A percentile compares a stretch with the other conserved stretches of the same genome.
Evolutionary conservation across 257 asterid species (phyloP).

Genomic region (Primulina tabacum): DNA sequence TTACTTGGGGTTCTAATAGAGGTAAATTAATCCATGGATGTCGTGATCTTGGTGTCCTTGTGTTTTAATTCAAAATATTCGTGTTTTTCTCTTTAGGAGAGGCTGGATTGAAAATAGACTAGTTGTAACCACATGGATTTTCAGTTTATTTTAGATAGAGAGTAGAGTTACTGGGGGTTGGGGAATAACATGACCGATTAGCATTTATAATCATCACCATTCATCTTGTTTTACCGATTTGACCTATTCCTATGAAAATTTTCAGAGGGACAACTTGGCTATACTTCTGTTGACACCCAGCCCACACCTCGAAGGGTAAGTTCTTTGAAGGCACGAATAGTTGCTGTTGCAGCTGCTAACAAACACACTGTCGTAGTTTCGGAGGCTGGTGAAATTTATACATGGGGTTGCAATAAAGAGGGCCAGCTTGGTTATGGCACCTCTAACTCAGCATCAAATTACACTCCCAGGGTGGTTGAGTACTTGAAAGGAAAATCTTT

Average conservation of each 20-base stretch:
- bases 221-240: constrained; percentile 16
- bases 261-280: constrained; percentile 99
- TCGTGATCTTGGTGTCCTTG: constrained; percentile 1
- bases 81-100: constrained; percentile 8
- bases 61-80: constrained; percentile 4
- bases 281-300: constrained; percentile 95
- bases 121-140: constrained; percentile 20
- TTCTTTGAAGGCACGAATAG: constrained; percentile 70
- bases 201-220: constrained; percentile 16
- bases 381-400: constrained; percentile 80
- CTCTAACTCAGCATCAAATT: constrained; percentile 92
- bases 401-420: constrained; percentile 99
- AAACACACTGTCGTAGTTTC: constrained; percentile 95
- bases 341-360: constrained; percentile 95
- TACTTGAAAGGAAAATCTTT: constrained; percentile 82
- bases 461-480: constrained; percentile 89
- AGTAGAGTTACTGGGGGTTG: constrained; percentile 12
- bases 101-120: constrained; percentile 16
- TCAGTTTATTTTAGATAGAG: constrained; percentile 10
- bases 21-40: constrained; percentile 39
- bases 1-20: constrained; percentile 99
- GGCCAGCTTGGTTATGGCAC: constrained; percentile 99
- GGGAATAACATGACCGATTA: neutral
- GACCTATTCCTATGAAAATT: constrained; percentile 25
- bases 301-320: constrained; percentile 96